These are phyloP conservation scores for Gymnopilus dilepis DNA, from an alignment of 768 basidiomycete genomes.

Conservation along the genomic window DNA sequence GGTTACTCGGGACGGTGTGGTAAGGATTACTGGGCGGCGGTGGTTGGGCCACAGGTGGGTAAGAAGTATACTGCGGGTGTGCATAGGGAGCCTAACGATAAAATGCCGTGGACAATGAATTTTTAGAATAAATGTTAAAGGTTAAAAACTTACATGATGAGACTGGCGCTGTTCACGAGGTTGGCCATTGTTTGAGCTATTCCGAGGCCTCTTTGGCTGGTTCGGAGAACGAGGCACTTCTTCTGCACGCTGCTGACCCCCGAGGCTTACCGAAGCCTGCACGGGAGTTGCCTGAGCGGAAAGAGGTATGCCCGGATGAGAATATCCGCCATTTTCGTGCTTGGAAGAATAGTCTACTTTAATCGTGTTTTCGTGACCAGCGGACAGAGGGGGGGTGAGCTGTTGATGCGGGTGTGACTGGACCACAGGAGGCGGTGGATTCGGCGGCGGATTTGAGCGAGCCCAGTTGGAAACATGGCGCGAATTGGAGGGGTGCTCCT, in stretches of 20 bases:
- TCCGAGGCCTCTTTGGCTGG: conserved; percentile 50
- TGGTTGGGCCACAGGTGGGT: conserved; percentile 36
- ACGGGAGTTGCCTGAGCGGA: conserved; percentile 48
- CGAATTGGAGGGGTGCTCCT: conserved; percentile 21
- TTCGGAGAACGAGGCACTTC: conserved; percentile 41
- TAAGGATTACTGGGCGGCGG: conserved; percentile 39
- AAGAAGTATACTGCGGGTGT: conserved; percentile 46
- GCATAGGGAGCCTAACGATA: conserved; percentile 41
- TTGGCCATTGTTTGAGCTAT: conserved; percentile 38
- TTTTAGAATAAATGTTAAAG: conserved; percentile 1
- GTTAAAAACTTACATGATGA: conserved; percentile 54
- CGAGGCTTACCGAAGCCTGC: conserved; percentile 42
- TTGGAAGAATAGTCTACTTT: conserved; percentile 52
- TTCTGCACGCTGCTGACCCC: conserved; percentile 43
- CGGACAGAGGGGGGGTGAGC: conserved; percentile 52
- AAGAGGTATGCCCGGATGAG: conserved; percentile 50
- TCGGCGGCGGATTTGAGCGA: conserved; percentile 17
- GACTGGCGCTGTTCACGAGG: conserved; percentile 53
- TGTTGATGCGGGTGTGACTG: conserved; percentile 46
- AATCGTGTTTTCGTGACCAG: conserved; percentile 43
- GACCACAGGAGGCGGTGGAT: conserved; percentile 25
- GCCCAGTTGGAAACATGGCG: conserved; percentile 19
- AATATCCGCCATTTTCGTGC: conserved; percentile 55
- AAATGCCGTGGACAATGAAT: conserved; percentile 17
- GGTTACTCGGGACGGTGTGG: conserved; percentile 32